Evolutionary conservation across 2,329 filamentous ascomycete genomes (phyloP).

Genomic region (Cryphonectria carpinicola): DNA sequence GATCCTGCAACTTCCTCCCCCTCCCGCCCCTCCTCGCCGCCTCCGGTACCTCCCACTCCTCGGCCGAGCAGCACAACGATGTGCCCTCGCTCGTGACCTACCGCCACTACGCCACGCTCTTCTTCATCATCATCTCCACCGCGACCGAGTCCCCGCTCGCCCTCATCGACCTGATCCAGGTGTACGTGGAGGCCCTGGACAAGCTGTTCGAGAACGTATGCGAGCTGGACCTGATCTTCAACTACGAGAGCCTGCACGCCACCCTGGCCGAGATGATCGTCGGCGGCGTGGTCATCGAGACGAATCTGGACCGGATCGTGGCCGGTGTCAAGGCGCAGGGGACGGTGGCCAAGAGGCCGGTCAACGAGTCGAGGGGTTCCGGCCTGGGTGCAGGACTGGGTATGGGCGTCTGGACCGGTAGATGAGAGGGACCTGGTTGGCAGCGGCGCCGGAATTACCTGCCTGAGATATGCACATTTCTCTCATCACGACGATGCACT

Average conservation of each 20-base stretch:
- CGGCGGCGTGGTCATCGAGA: constrained; percentile 92
- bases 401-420: constrained; percentile 59
- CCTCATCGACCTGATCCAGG: constrained; percentile 94
- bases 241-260: constrained; percentile 95
- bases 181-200: constrained; percentile 95
- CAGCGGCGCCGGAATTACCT: background rate
- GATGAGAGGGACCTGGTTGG: constrained; percentile 15
- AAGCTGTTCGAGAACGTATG: constrained; percentile 97
- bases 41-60: constrained; percentile 66
- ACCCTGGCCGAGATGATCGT: constrained; percentile 93
- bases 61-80: constrained; percentile 74
- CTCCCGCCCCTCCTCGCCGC: constrained; percentile 67
- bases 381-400: constrained; percentile 55
- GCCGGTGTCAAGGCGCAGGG: constrained; percentile 80
- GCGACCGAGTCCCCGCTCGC: constrained; percentile 95
- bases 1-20: constrained; percentile 96
- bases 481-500: too few species aligned
- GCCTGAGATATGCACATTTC: background rate
- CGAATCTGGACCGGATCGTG: constrained; percentile 84
- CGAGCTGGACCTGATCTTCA: constrained; percentile 97
- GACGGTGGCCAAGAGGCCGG: constrained; percentile 76
- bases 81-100: constrained; percentile 95
- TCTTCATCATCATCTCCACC: constrained; percentile 97
- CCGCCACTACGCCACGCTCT: constrained; percentile 96
- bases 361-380: constrained; percentile 66